A percentile compares a stretch with the other conserved stretches of the same genome.
Evolutionary conservation across 1,284 basidiomycete species (phyloP).

Genomic region (Blastosporella zonata): DNA sequence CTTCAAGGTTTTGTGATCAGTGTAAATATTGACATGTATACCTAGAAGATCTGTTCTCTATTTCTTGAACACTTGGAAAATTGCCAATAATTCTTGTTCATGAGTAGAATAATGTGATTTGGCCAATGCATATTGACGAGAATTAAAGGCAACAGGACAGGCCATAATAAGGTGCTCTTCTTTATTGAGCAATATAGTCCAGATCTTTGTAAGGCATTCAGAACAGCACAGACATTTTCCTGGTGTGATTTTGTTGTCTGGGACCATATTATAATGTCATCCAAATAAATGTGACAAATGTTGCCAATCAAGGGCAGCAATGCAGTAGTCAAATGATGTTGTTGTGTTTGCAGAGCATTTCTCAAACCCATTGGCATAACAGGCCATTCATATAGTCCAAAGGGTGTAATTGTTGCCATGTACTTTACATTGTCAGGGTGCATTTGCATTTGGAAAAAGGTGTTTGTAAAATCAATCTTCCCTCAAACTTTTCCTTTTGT

Average conservation of each 20-base stretch:
- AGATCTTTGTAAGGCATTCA: too few relatives aligned
- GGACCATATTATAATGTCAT: slow-evolving; percentile 1
- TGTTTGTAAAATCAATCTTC: too few relatives aligned
- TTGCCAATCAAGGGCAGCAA: slow-evolving; percentile 29
- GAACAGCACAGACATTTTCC: neutral
- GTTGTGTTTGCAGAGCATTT: too few relatives aligned
- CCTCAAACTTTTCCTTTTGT: too few relatives aligned
- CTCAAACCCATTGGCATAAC: too few relatives aligned
- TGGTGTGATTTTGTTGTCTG: neutral
- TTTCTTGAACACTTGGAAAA: neutral
- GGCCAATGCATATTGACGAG: neutral
- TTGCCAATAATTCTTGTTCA: neutral
- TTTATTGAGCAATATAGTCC: too few relatives aligned
- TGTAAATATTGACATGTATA: neutral
- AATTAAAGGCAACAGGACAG: neutral
- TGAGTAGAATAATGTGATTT: neutral
- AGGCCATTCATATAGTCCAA: too few relatives aligned
- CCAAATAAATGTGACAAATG: slow-evolving; percentile 14
- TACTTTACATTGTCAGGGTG: too few relatives aligned
- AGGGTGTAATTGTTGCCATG: too few relatives aligned
- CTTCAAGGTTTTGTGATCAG: neutral
- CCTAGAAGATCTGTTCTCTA: neutral
- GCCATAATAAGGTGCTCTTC: too few relatives aligned
- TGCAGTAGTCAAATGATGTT: neutral
- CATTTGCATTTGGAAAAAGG: too few relatives aligned